Evolutionary conservation across 148 eudicot genomes (phyloP).

Genomic region (Camellia sinensis): DNA sequence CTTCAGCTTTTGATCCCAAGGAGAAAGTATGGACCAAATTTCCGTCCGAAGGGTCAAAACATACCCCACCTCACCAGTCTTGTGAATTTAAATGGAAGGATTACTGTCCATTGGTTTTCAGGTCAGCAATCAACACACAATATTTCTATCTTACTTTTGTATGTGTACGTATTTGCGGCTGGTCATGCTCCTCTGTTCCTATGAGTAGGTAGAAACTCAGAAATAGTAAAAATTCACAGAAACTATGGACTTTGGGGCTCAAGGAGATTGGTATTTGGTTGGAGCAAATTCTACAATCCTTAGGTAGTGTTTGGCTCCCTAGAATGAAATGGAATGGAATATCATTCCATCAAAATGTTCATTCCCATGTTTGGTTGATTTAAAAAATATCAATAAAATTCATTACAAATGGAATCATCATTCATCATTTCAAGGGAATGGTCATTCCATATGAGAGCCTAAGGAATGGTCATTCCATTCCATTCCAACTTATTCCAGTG

Average conservation of each 20-base stretch:
- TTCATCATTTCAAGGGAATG: no score
- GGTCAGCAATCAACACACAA: slow-evolving; percentile 40
- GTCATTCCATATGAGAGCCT: no score
- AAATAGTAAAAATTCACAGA: neutral
- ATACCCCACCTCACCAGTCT: slow-evolving; percentile 86
- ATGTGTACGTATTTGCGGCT: neutral
- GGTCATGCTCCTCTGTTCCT: neutral
- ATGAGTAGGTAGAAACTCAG: neutral
- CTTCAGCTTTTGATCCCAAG: slow-evolving; percentile 76
- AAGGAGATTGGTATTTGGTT: neutral
- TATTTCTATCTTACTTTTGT: neutral
- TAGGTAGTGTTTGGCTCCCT: no score
- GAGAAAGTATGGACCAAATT: slow-evolving; percentile 85
- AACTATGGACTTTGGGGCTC: neutral
- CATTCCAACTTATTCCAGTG: no score
- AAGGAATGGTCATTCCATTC: no score
- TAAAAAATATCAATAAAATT: no score
- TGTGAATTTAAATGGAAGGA: slow-evolving; percentile 87
- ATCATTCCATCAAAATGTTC: no score
- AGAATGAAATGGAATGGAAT: no score
- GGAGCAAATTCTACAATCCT: no score
- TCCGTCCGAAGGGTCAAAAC: slow-evolving; percentile 78
- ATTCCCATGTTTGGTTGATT: no score
- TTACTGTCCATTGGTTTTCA: slow-evolving; percentile 50
- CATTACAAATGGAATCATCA: no score